Evolutionary conservation across 2,329 filamentous ascomycete species (phyloP).

Genomic region (Nannizzia gypsea): DNA sequence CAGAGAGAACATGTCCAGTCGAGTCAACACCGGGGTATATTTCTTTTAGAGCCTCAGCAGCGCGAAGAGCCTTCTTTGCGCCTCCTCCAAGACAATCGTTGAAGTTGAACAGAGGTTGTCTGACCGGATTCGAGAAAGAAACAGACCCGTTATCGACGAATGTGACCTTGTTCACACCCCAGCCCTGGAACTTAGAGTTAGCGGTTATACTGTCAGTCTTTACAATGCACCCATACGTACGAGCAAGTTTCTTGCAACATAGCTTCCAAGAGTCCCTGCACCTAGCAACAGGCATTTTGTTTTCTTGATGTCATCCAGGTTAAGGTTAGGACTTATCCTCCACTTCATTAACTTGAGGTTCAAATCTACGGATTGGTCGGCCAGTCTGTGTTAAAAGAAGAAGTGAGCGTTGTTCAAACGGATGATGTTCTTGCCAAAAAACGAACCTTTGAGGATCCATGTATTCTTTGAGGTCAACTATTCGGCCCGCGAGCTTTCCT

Average conservation of each 20-base stretch:
- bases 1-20: constrained; percentile 65
- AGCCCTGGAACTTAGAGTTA: constrained; percentile 42
- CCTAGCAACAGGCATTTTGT: constrained; percentile 85
- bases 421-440: background rate
- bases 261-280: constrained; percentile 84
- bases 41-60: constrained; percentile 65
- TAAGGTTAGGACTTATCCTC: constrained; percentile 78
- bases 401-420: background rate
- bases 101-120: constrained; percentile 85
- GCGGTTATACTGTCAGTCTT: background rate
- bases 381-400: constrained; percentile 40
- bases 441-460: constrained; percentile 66
- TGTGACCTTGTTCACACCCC: constrained; percentile 90
- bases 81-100: constrained; percentile 79
- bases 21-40: constrained; percentile 88
- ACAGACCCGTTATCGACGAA: constrained; percentile 90
- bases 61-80: constrained; percentile 66
- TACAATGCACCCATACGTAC: constrained; percentile 19
- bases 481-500: constrained; percentile 64
- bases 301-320: constrained; percentile 78
- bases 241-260: constrained; percentile 82
- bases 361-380: constrained; percentile 87
- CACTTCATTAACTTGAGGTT: constrained; percentile 99
- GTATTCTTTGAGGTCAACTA: constrained; percentile 77
- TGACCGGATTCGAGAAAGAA: constrained; percentile 91